A percentile compares a stretch with the other conserved stretches of the same genome.
Evolutionary conservation across 2,329 filamentous ascomycete species (phyloP).

Genomic region (Trichophyton mentagrophytes): DNA sequence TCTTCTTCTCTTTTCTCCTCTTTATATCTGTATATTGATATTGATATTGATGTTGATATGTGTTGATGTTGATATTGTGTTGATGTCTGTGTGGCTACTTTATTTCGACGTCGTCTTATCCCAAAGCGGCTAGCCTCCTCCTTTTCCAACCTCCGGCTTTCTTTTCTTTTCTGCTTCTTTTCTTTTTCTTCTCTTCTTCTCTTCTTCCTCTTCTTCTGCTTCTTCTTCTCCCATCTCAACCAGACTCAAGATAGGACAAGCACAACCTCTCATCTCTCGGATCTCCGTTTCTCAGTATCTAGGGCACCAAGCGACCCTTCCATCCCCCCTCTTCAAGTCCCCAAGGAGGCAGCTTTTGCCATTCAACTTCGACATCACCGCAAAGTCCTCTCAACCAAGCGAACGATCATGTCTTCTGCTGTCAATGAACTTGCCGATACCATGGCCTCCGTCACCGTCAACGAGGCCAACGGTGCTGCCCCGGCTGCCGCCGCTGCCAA

Average conservation of each 20-base stretch:
- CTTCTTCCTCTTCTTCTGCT: constrained; percentile 12
- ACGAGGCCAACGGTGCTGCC: constrained; percentile 43
- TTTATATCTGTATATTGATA: no score
- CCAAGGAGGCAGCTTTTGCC: constrained; percentile 40
- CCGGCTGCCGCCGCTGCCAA: constrained; percentile 59
- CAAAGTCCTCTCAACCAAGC: constrained; percentile 19
- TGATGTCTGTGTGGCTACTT: no score
- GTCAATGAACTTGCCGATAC: constrained; percentile 57
- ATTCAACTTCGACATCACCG: constrained; percentile 28
- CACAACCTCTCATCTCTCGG: constrained; percentile 11
- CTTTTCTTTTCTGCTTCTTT: constrained; percentile 12
- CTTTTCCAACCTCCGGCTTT: constrained; percentile 9
- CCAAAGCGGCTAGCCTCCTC: background rate
- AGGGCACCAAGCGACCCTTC: constrained; percentile 85
- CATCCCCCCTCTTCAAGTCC: constrained; percentile 49
- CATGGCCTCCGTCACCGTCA: constrained; percentile 54
- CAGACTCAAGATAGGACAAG: background rate
- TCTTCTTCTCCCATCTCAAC: constrained; percentile 13
- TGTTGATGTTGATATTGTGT: no score
- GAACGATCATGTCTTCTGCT: constrained; percentile 65
- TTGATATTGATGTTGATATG: no score
- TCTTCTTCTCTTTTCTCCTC: no score
- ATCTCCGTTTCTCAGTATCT: constrained; percentile 39
- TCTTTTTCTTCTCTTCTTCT: constrained; percentile 7
- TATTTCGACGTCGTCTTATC: background rate